Evolutionary conservation across 1,284 basidiomycete genomes (phyloP), one percentile per base, ranked within the genome.

Genomic region (Meira miltonrushii): DNA sequence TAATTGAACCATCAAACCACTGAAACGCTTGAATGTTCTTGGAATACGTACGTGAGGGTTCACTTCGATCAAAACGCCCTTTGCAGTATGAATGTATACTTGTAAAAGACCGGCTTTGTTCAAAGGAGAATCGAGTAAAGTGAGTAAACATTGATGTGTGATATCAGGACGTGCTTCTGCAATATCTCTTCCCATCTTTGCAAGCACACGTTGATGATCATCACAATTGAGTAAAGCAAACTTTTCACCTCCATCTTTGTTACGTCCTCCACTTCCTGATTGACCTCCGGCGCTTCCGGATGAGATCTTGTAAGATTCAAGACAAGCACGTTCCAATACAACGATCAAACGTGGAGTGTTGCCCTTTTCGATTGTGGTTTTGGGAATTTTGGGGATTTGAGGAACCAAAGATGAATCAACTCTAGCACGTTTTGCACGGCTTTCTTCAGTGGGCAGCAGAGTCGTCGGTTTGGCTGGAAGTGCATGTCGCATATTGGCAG

Each of bases 181-280:
- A 68, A 98, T 98, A 80, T 99, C 95, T 71, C 94, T 84, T 28
- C 92, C 92, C 2, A 93, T 96, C 81, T 96, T 97, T 7, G 95
- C 94, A 61, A 99, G 83, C 65, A 99, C 95, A 53, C 94, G 92
- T 79, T 99, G 94, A 80, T 98, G 94, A 58, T 99, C 94, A 79
- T 99, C 94, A 80, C 95, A 98, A 80, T 99, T 99, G 68, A 99
- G 81, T 60, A 99, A 82, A 15, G 92, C 92, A 79, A 97, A 97
- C 81, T 97, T 96, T 66, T 92, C 90, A 7, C 69, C 71, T 1
- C 67, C 38, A 44, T 72, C 73, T 54, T 72, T 72, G 55, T 54
- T 58, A 13, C 68, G 37, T 28, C 56, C 55, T 3, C 82, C 83
- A 46, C 82, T 82, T 40, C 80, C 78, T 6, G 61, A 58, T 7